Evolutionary conservation across 75 land plant genomes (phyloP).

Genomic region (Picea sitchensis): DNA sequence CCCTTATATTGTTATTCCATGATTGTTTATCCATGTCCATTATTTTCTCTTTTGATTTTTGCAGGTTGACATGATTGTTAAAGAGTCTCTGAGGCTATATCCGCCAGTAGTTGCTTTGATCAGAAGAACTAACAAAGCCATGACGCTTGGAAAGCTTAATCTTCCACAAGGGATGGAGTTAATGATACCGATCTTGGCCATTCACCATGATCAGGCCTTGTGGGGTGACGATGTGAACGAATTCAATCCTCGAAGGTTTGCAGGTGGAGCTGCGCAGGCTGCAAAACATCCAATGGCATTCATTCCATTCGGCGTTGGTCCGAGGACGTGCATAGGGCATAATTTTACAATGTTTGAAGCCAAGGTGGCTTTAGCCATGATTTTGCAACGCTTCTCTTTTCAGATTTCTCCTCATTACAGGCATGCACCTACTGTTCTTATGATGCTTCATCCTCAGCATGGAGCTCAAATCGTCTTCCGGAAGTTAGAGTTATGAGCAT

Average conservation of each 20-base stretch:
- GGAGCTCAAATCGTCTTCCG: constrained; percentile 17
- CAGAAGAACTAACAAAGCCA: constrained; percentile 9
- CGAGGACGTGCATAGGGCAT: constrained; percentile 57
- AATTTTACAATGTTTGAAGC: constrained; percentile 47
- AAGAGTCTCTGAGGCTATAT: constrained; percentile 33
- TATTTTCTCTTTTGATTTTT: background rate
- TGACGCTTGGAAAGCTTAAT: constrained; percentile 11
- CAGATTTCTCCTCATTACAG: constrained; percentile 30
- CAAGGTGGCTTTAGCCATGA: constrained; percentile 34
- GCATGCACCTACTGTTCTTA: constrained; percentile 32
- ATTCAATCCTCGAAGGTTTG: constrained; percentile 32
- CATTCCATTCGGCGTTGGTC: constrained; percentile 60
- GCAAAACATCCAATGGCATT: constrained; percentile 27
- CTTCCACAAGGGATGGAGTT: constrained; percentile 15
- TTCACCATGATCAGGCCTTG: constrained; percentile 22
- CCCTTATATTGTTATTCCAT: too few species aligned
- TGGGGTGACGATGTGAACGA: constrained; percentile 37
- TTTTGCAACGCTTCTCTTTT: constrained; percentile 48
- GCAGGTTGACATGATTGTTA: constrained; percentile 33
- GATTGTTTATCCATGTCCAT: too few species aligned
- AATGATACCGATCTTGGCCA: constrained; percentile 16
- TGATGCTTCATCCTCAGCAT: constrained; percentile 15
- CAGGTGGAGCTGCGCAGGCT: constrained; percentile 10
- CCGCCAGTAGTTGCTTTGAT: constrained; percentile 22
- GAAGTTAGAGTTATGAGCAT: background rate